phyloP scores from a whole-genome alignment of 2,329 filamentous ascomycete species.

The Ilyonectria robusta region DNA sequence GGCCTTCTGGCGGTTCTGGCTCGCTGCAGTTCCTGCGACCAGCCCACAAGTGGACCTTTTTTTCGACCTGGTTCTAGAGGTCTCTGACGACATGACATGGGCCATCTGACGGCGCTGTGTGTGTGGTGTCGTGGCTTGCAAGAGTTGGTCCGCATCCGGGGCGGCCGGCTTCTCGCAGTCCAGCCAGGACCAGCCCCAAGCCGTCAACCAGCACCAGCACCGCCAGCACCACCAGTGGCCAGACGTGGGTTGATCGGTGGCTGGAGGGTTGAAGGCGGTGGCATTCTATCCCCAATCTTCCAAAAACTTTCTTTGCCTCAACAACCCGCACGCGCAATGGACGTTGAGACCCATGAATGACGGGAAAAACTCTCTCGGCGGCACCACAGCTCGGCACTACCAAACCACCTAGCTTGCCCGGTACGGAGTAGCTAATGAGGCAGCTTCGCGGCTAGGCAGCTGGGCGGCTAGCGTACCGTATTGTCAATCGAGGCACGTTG shows the following conservation, averaged over 20 bases:
- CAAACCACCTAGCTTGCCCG: neutral
- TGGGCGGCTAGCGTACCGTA: neutral
- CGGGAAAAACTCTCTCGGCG: neutral
- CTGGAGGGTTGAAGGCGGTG: slow-evolving; percentile 1
- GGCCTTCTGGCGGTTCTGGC: neutral
- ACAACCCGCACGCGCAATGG: neutral
- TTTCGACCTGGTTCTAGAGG: neutral
- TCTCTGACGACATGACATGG: slow-evolving; percentile 23
- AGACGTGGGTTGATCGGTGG: neutral
- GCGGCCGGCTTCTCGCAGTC: neutral
- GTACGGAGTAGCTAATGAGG: neutral
- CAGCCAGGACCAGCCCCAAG: neutral
- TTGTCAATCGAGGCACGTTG: neutral
- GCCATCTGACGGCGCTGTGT: slow-evolving; percentile 12
- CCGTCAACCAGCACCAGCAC: neutral
- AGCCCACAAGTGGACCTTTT: slow-evolving; percentile 9
- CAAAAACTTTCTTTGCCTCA: neutral
- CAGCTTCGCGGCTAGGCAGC: neutral
- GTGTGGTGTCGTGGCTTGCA: slow-evolving; percentile 9
- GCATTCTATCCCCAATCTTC: neutral
- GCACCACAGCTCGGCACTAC: neutral
- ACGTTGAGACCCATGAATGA: neutral
- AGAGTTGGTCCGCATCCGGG: slow-evolving; percentile 15
- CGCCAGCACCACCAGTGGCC: neutral
- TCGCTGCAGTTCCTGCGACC: slow-evolving; percentile 16